Base-by-base conservation (phyloP, 371 early-diverging fungal species). In the Lichtheimia hyalospora region DNA sequence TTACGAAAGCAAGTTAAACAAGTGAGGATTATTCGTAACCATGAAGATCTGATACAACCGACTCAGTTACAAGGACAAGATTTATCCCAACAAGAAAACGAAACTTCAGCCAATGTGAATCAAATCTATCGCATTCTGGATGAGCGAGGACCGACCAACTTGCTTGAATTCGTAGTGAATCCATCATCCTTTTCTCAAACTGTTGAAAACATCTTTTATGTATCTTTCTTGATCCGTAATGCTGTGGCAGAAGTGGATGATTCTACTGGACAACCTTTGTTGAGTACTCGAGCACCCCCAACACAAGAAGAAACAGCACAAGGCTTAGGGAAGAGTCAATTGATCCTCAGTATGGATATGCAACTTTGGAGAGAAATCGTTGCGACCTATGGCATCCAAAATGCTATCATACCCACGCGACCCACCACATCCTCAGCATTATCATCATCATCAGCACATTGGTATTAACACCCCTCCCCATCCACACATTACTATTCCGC, bases 181-280 rank as follows among this genome's bases (percentile, higher is more conserved):
- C 98, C 97, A 3, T 74, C 82, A 1, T 93, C 95, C 8, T 97
- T 96, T 67, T 82, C 90, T 3, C 96, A 96, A 73, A 90, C 95
- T 0, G 92, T 96, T 1, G 97, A 97, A 68, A 97, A 97, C 66
- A 79, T 96, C 53, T 97, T 97, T 64, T 94, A 96, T 64, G 80
- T 96, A 12, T 91, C 96, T 6, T 97, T 97, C 64, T 73, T 97
- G 46, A 84, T 95, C 18, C 83, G 92, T 52, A 96, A 92, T 53
- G 94, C 92, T 5, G 87, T 80, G 48, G 96, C 85, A 10, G 77
- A 70, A 49, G 87, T 97, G 20, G 88, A 89, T 57, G 89, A 85
- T 49, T 77, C 79, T 5, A 77, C 75, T 34, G 92, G 91, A 0
- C 84, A 90, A 63, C 94, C 92, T 1, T 78, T 85, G 14, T 58